These are phyloP conservation scores for Leishmania braziliensis DNA, from an alignment of 208 protist species.

Conservation along the genomic window DNA sequence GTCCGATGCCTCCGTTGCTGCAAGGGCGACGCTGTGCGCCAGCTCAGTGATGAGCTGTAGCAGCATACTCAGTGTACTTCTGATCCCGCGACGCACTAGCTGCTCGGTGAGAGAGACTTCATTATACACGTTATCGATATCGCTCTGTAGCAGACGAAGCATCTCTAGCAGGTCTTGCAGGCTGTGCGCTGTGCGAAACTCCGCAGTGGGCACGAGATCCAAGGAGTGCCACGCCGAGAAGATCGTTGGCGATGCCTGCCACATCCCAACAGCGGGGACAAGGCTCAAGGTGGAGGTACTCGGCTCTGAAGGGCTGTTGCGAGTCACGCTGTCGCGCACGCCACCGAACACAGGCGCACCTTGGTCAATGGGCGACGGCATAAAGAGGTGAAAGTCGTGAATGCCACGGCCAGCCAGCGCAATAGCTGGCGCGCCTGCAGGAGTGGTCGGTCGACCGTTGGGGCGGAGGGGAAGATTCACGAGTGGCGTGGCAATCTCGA, in stretches of 20 bases:
- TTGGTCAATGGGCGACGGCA: conserved; percentile 26
- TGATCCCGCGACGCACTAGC: conserved; percentile 18
- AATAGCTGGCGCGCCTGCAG: background rate
- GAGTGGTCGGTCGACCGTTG: background rate
- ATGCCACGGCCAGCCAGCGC: background rate
- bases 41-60: conserved; percentile 23
- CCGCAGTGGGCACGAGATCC: conserved; percentile 7
- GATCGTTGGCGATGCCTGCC: conserved; percentile 23
- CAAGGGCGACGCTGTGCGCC: conserved; percentile 16
- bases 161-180: conserved; percentile 40
- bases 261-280: conserved; percentile 20
- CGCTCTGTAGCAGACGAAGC: conserved; percentile 35
- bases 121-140: conserved; percentile 39
- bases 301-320: conserved; percentile 24
- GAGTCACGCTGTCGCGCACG: conserved; percentile 16
- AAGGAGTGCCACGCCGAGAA: conserved; percentile 14
- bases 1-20: background rate
- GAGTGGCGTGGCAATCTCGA: background rate
- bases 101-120: conserved; percentile 31
- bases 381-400: conserved; percentile 18
- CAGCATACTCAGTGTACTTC: conserved; percentile 22
- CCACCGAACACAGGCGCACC: conserved; percentile 4
- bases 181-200: background rate
- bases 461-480: background rate
- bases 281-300: conserved; percentile 26